These are phyloP conservation scores for Musa troglodytarum DNA, from an alignment of 176 grass and related monocot genomes.

Conservation along the genomic window DNA sequence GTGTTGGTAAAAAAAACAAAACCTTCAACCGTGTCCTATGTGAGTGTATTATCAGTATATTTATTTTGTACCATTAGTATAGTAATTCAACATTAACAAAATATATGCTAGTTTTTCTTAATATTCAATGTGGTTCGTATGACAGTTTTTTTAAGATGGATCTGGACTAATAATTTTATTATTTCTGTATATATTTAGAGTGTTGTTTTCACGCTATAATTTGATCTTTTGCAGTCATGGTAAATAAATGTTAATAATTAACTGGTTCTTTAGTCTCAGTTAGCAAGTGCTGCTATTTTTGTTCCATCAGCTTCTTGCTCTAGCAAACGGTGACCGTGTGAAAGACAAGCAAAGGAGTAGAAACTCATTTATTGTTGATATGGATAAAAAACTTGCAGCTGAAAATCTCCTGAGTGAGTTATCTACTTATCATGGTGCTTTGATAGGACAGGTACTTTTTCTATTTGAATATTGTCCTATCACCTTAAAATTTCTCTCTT, in stretches of 20 bases:
- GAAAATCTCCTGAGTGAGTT: constrained; percentile 88
- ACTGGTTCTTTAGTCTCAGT: not conserved
- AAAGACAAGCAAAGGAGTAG: constrained; percentile 94
- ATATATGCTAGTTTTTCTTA: not conserved
- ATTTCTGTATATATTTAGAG: too few species aligned
- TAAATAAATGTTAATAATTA: not conserved
- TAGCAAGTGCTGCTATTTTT: constrained; percentile 2
- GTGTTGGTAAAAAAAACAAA: too few species aligned
- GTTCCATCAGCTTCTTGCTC: constrained; percentile 59
- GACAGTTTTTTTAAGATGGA: too few species aligned
- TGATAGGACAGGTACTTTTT: constrained; percentile 70
- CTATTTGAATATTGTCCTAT: not conserved
- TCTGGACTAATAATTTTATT: too few species aligned
- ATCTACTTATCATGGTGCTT: constrained; percentile 67
- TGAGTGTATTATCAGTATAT: too few species aligned
- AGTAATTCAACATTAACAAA: too few species aligned
- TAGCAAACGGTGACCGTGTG: constrained; percentile 93
- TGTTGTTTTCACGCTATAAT: too few species aligned
- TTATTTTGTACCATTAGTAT: too few species aligned
- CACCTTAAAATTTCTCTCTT: not conserved
- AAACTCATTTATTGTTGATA: constrained; percentile 92
- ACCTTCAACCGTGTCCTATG: too few species aligned
- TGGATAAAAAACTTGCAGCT: constrained; percentile 89
- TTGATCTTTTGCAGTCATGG: not conserved
- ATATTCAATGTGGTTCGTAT: not conserved